Evolutionary conservation across 768 basidiomycete genomes (phyloP).

Genomic region (Auricularia sp.): DNA sequence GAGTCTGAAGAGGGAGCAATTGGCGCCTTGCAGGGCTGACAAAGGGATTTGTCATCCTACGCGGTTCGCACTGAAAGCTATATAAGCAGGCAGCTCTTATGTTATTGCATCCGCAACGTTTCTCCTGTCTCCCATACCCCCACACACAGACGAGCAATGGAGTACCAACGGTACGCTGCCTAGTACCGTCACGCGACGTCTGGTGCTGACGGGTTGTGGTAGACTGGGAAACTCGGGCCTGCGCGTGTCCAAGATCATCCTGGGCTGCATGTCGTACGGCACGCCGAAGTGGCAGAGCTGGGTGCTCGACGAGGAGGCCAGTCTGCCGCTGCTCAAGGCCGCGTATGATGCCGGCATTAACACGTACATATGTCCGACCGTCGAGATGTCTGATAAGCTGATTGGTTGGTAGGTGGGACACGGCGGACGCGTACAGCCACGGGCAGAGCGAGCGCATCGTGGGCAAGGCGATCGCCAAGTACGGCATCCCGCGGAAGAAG

Average conservation of each 20-base stretch:
- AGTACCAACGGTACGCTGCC: too few species aligned
- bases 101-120: too few species aligned
- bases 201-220: too few species aligned
- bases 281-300: conserved; percentile 42
- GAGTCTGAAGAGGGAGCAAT: too few species aligned
- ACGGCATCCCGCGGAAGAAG: conserved; percentile 10
- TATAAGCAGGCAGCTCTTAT: too few species aligned
- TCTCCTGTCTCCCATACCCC: too few species aligned
- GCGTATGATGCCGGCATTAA: conserved; percentile 26
- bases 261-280: conserved; percentile 55
- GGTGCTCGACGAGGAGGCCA: conserved; percentile 39
- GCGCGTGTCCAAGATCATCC: conserved; percentile 55
- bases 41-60: too few species aligned
- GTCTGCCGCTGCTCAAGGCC: conserved; percentile 36
- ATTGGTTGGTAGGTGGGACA: conserved; percentile 9
- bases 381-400: neutral
- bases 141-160: too few species aligned
- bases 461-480: conserved; percentile 31
- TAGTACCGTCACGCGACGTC: too few species aligned
- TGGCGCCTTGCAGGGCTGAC: too few species aligned
- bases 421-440: conserved; percentile 2
- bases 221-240: conserved; percentile 51
- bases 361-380: neutral
- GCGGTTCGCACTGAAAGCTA: too few species aligned
- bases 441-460: conserved; percentile 19